Base-by-base conservation (phyloP, 441 rosid species). In the Kokia cookei region DNA sequence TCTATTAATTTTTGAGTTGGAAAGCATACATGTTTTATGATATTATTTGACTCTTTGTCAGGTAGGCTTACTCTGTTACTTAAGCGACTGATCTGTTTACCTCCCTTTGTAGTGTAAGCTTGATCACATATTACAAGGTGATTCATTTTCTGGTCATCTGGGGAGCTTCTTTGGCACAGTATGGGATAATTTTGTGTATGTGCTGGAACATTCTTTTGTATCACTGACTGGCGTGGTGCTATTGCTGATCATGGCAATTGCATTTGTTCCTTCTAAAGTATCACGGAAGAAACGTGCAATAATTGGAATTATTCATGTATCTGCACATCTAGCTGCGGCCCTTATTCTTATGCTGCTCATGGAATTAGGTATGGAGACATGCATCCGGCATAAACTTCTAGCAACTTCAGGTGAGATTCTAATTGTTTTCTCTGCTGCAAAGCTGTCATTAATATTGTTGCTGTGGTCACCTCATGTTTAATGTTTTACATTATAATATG, bases 341-440 rank as follows among this genome's bases (percentile, higher is more conserved):
- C 78, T 93, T 57, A 85, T 96, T 85, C 97, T 96, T 81, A 90
- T 92, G 98, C 78, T 96, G 86, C 89, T 96, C 75, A 64, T 96
- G 85, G 99, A 96, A 81, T 67, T 96, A 82, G 99, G 99, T 78
- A 78, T 93, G 51, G 97, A 96, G 85, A 93, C 86, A 2, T 93
- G 99, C 71, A 89, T 96, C 76, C 84, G 89, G 76, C 99, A 96
- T 88, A 88, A 92, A 40, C 90, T 90, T 4, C 86, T 96, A 37
- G 99, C 98, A 76, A 93, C 97, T 71, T 96, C 98, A 71, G 99
- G 99, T 87, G 65, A 76, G 81, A 62, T 67, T 70, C 69, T 40
- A 51, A 26, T 72, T 22, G 27, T 13, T 48, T 45, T 64, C 65
- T 70, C 32, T 73, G 60, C 32, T 73, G 60, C 11, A 37, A 14